Evolutionary conservation across 2,329 filamentous ascomycete genomes (phyloP), one percentile per base, ranked within the genome.

Genomic region (Paecilomyces sp.): DNA sequence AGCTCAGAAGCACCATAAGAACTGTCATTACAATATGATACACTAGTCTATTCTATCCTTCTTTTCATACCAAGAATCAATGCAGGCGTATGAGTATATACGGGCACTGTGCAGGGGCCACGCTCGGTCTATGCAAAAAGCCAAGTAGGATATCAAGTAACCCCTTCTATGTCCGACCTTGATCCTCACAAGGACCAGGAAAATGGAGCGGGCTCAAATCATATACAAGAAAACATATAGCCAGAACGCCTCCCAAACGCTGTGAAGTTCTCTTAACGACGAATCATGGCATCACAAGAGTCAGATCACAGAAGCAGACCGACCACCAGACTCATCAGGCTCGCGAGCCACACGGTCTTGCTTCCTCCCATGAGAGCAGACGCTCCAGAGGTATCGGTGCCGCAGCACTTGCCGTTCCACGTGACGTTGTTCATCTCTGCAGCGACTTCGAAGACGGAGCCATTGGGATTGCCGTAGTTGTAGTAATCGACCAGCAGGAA

Each of bases 401-500:
- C 74, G 58, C 77, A 80, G 63, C 76, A 78, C 15, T 70, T 67
- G 15, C 72, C 66, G 55, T 75, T 80, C 69, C 91, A 92, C 0
- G 83, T 87, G 54, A 94, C 89, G 61, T 88, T 86, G 73, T 93
- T 94, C 65, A 85, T 83, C 60, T 75, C 69, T 0, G 88, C 88
- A 0, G 88, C 88, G 22, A 89, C 87, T 68, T 88, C 82, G 68
- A 95, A 95, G 9, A 94, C 90, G 2, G 88, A 89, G 1, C 91
- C 91, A 3, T 82, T 80, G 77, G 80, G 82, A 36, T 76, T 79
- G 31, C 89, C 89, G 61, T 81, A 80, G 71, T 94, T 91, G 76
- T 94, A 95, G 74, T 91, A 94, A 71, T 95, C 91, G 28, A 94
- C 90, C 58, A 94, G 86, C 56, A 95, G 79, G 68, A 92, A 86